Evolutionary conservation across 495 filamentous ascomycete genomes (phyloP).

Genomic region (Peziza echinospora): DNA sequence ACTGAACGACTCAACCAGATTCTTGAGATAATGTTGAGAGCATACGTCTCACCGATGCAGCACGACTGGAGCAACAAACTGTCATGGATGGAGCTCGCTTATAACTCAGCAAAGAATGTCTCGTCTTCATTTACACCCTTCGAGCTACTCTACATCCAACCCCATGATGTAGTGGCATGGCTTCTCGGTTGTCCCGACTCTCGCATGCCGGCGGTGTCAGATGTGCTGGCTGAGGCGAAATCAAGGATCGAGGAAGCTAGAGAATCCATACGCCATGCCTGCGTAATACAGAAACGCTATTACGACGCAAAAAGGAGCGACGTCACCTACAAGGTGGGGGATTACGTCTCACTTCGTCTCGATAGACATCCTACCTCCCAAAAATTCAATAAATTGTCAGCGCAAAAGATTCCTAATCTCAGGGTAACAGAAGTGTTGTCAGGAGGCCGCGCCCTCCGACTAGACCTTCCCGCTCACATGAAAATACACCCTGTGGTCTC

Average conservation of each 20-base stretch:
- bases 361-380: background rate
- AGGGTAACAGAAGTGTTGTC: background rate
- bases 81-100: background rate
- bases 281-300: background rate
- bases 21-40: background rate
- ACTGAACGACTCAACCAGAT: conserved; percentile 1
- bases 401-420: background rate
- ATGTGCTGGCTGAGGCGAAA: background rate
- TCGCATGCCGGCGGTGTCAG: background rate
- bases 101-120: background rate
- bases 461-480: background rate
- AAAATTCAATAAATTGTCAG: background rate
- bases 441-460: background rate
- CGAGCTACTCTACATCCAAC: background rate
- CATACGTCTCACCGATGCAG: background rate
- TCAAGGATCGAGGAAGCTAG: background rate
- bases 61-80: background rate
- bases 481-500: background rate
- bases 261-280: background rate
- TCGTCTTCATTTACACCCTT: background rate
- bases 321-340: background rate
- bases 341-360: background rate
- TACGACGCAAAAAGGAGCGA: background rate
- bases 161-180: background rate
- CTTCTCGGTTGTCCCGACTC: background rate